Percentiles rank a stretch among this genome's conserved stretches.
Evolutionary conservation across 305 asterid genomes (phyloP).

Genomic region (Euphrasia arctica): DNA sequence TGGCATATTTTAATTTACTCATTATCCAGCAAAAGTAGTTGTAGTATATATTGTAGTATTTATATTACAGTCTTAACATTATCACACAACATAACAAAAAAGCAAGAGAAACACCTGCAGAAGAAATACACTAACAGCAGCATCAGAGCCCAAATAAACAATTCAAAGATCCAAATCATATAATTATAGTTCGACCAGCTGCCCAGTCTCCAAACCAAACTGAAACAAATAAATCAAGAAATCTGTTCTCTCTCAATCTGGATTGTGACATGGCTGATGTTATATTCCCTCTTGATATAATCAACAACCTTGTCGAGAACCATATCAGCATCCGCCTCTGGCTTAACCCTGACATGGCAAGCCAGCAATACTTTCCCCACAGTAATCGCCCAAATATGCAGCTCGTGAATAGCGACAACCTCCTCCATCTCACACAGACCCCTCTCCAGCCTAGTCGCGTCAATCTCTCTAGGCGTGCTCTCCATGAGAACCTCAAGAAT

Average conservation of each 20-base stretch:
- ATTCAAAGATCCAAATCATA: too few relatives aligned
- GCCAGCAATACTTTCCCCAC: conserved; percentile 82
- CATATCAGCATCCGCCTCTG: conserved; percentile 79
- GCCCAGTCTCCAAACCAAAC: background rate
- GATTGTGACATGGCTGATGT: conserved; percentile 81
- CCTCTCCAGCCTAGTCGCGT: conserved; percentile 65
- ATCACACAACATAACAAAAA: too few relatives aligned
- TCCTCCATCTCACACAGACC: conserved; percentile 90
- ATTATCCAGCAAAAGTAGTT: too few relatives aligned
- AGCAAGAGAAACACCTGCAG: too few relatives aligned
- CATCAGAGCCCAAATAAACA: too few relatives aligned
- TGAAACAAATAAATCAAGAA: background rate
- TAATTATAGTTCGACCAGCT: background rate
- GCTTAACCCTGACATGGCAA: conserved; percentile 71
- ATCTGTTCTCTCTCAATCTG: conserved; percentile 72
- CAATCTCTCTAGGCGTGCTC: conserved; percentile 86
- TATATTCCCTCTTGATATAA: conserved; percentile 73
- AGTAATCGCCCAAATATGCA: conserved; percentile 90
- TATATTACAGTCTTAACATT: too few relatives aligned
- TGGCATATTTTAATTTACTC: too few relatives aligned
- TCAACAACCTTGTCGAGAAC: conserved; percentile 73
- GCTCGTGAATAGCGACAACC: conserved; percentile 71
- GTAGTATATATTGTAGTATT: too few relatives aligned
- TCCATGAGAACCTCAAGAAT: conserved; percentile 90
- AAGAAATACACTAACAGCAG: too few relatives aligned